Evolutionary conservation across 129 eudicot genomes (phyloP), one percentile per base, ranked within the genome.

Genomic region (Rutidosis leptorrhynchoides): DNA sequence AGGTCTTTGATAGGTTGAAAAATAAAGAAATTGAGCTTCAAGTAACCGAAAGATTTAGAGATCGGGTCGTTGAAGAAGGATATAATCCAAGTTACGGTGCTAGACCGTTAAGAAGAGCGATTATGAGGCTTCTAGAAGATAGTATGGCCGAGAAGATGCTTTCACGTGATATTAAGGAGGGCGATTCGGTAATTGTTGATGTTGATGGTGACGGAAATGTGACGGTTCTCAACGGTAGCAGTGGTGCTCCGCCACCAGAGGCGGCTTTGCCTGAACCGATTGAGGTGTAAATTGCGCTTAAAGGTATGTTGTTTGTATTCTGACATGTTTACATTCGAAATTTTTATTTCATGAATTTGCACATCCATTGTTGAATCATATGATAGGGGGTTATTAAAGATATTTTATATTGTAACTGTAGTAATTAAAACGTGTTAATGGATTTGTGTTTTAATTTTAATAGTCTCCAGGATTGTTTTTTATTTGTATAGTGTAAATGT

Each of bases 71-170:
- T 2, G 95, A 90, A 0, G 95, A 86, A 71, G 97, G 97, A 8
- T 90, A 81, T 46, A 80, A 84, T 58, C 97, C 95, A 7, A 90
- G 91, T 46, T 90, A 90, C 14, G 96, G 96, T 11, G 96, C 96
- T 0, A 77, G 96, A 53, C 96, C 96, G 3, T 70, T 89, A 42
- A 81, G 97, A 59, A 75, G 97, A 37, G 95, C 97, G 0, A 90
- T 90, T 15, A 86, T 90, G 97, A 80, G 97, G 58, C 84, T 90
- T 0, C 67, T 90, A 74, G 97, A 90, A 77, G 97, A 90, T 52
- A 77, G 95, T 63, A 82, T 90, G 97, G 97, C 97, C 2, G 97
- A 90, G 76, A 90, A 86, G 85, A 90, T 90, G 97, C 85, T 90
- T 8, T 70, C 91, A 0, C 55, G 97, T 2, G 97, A 90, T 48